Conservation (phyloP, 2,329 filamentous ascomycete genomes). For the Sclerotinia borealis region DNA sequence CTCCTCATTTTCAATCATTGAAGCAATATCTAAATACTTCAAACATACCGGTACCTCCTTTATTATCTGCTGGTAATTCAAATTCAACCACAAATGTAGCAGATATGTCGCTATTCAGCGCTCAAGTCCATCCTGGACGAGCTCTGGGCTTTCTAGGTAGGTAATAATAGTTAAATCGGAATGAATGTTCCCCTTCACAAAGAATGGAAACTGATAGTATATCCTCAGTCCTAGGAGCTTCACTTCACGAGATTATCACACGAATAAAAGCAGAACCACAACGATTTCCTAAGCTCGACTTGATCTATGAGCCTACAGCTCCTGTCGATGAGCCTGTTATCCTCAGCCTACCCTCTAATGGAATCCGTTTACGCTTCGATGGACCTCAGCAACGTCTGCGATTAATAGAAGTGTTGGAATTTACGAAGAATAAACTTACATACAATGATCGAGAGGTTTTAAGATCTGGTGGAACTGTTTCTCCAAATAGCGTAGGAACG, state of each 20-base stretch:
- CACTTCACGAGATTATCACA: conserved; percentile 82
- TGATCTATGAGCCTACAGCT: conserved; percentile 69
- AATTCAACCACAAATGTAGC: conserved; percentile 19
- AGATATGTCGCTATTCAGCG: conserved; percentile 44
- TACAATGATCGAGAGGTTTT: conserved; percentile 79
- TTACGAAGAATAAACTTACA: conserved; percentile 74
- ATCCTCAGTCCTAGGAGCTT: conserved; percentile 71
- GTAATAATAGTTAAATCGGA: conserved; percentile 35
- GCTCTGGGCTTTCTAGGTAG: conserved; percentile 39
- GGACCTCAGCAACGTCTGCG: conserved; percentile 87
- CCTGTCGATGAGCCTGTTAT: conserved; percentile 72
- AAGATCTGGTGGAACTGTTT: conserved; percentile 46
- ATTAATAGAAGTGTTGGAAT: conserved; percentile 85
- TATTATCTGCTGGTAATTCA: background rate
- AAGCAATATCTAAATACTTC: background rate
- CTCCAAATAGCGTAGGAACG: conserved; percentile 25
- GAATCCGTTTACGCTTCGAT: conserved; percentile 85
- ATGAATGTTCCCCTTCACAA: background rate
- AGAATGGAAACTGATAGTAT: conserved; percentile 14
- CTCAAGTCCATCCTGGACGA: conserved; percentile 62
- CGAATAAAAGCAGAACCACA: conserved; percentile 83
- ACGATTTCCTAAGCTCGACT: conserved; percentile 74
- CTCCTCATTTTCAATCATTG: background rate
- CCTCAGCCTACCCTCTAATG: conserved; percentile 74
- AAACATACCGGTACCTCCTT: background rate